A percentile compares a stretch with the other conserved stretches of the same genome.
Conservation (phyloP, 495 filamentous ascomycete species). For the Xylaria grammica region DNA sequence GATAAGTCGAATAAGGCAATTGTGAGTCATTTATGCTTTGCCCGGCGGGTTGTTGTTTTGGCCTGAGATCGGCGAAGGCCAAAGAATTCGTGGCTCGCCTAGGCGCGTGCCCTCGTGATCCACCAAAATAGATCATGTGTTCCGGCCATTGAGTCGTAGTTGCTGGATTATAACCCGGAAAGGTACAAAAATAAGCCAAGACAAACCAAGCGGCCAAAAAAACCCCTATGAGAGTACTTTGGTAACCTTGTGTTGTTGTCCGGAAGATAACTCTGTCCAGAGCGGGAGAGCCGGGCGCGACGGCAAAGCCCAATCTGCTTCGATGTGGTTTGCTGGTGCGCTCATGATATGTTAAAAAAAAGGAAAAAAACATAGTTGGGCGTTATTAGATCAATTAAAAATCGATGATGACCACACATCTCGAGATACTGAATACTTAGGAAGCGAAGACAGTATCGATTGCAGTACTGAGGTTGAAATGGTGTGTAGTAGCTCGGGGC, state of each 20-base stretch:
- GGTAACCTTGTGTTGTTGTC: conserved; percentile 28
- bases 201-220: background rate
- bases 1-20: background rate
- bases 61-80: conserved; percentile 11
- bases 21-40: background rate
- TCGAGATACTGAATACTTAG: background rate
- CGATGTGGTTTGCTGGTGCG: background rate
- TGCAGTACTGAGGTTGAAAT: background rate
- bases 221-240: conserved; percentile 6
- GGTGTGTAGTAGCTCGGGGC: conserved; percentile 13
- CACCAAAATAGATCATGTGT: conserved; percentile 18
- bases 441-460: background rate
- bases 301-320: background rate
- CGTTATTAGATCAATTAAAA: background rate
- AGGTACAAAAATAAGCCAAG: conserved; percentile 19
- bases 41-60: background rate
- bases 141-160: conserved; percentile 33
- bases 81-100: background rate
- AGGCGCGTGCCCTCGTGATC: conserved; percentile 8
- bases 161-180: conserved; percentile 24
- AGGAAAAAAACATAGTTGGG: background rate
- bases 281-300: background rate
- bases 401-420: background rate
- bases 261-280: conserved; percentile 18
- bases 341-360: background rate